phyloP scores from a whole-genome alignment of 2,329 filamentous ascomycete species.

The Albophoma yamanashiensis region DNA sequence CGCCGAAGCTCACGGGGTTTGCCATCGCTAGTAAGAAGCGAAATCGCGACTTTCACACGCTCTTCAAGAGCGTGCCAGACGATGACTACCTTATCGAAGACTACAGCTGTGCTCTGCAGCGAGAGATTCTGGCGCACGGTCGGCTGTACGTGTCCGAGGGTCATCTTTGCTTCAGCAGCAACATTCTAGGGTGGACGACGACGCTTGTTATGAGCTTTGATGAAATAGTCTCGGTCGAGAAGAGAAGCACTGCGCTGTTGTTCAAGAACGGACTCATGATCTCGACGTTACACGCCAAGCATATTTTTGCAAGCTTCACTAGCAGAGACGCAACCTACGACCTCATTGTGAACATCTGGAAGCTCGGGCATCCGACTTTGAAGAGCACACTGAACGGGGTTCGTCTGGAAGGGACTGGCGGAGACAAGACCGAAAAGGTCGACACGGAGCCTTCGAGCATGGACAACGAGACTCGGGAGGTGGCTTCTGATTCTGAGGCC shows the following conservation, averaged over 20 bases:
- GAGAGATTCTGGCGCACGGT: constrained; percentile 90
- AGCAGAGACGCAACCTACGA: constrained; percentile 95
- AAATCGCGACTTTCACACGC: constrained; percentile 85
- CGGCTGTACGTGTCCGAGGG: constrained; percentile 94
- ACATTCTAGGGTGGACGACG: constrained; percentile 96
- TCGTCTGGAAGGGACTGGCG: constrained; percentile 66
- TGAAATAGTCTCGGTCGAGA: constrained; percentile 93
- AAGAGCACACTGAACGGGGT: constrained; percentile 89
- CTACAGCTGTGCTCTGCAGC: constrained; percentile 91
- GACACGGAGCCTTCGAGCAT: constrained; percentile 33
- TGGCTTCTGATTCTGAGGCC: constrained; percentile 43
- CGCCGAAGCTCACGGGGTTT: constrained; percentile 81
- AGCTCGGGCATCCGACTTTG: constrained; percentile 84
- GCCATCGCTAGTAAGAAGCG: constrained; percentile 93
- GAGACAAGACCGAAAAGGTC: constrained; percentile 84
- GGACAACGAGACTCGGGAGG: constrained; percentile 34
- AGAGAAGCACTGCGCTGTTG: constrained; percentile 86
- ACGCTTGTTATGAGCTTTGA: constrained; percentile 98
- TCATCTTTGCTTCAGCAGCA: constrained; percentile 97
- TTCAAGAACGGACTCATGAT: constrained; percentile 98
- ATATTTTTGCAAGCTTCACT: constrained; percentile 91
- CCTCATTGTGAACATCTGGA: constrained; percentile 96
- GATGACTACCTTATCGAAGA: constrained; percentile 98
- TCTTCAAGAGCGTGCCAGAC: constrained; percentile 94
- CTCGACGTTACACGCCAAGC: constrained; percentile 86